These are phyloP conservation scores for Microbotryum intermedium DNA, from an alignment of 1,284 basidiomycete species.

Conservation along the genomic window DNA sequence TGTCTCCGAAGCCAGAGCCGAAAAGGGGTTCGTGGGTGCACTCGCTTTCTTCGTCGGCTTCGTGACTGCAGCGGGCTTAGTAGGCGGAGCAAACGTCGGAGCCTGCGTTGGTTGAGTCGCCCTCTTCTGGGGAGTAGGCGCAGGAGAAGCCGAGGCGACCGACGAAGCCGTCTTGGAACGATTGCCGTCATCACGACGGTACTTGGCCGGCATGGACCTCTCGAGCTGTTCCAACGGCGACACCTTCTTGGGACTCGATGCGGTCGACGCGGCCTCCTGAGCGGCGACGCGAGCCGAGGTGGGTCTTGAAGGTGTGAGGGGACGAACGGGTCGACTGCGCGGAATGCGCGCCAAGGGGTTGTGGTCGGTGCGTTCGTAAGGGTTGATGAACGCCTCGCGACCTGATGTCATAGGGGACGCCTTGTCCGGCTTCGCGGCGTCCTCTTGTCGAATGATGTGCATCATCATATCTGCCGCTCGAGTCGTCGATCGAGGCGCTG, in stretches of 20 bases:
- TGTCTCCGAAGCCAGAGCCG: too few relatives aligned
- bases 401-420: not conserved
- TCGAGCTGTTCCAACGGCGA: conserved; percentile 19
- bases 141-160: not conserved
- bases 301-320: not conserved
- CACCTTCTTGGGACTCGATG: conserved; percentile 1
- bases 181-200: conserved; percentile 4
- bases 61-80: too few relatives aligned
- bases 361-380: conserved; percentile 16
- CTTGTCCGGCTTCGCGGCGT: not conserved
- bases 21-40: too few relatives aligned
- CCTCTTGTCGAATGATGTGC: conserved; percentile 17
- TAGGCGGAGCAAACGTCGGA: too few relatives aligned
- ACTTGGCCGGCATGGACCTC: conserved; percentile 20
- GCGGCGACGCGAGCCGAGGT: not conserved
- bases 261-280: not conserved
- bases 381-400: conserved; percentile 19
- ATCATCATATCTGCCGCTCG: conserved; percentile 27
- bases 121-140: too few relatives aligned
- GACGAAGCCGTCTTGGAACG: not conserved
- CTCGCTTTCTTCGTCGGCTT: too few relatives aligned
- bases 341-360: conserved; percentile 11
- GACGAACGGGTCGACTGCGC: conserved; percentile 1
- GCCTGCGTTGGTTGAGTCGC: too few relatives aligned
- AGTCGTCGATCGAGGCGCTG: not conserved